phyloP scores from a whole-genome alignment of 2,329 filamentous ascomycete species.

The Endoconidiophora laricicola region DNA sequence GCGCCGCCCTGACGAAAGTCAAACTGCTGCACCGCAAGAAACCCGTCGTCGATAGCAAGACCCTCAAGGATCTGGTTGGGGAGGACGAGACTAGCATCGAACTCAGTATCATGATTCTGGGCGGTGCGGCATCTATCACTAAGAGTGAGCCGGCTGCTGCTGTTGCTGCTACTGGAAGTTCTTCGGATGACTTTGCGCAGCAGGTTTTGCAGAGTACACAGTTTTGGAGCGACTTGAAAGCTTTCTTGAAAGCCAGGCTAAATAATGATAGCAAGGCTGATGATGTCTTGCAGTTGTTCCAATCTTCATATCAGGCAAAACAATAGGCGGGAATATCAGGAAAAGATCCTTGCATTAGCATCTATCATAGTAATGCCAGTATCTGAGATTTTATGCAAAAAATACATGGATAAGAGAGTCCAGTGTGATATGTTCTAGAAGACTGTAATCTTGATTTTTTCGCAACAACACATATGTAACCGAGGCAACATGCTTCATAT shows the following conservation, averaged over 20 bases:
- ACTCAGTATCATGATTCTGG: conserved; percentile 77
- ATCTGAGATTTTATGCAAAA: too few relatives aligned
- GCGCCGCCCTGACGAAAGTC: conserved; percentile 58
- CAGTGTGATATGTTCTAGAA: too few relatives aligned
- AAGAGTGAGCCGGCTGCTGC: conserved; percentile 20
- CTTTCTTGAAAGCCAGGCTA: conserved; percentile 63
- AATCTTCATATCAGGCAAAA: conserved; percentile 47
- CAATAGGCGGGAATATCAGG: conserved; percentile 13
- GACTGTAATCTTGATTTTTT: too few relatives aligned
- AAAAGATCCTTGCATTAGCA: too few relatives aligned
- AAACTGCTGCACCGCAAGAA: conserved; percentile 80
- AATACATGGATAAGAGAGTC: too few relatives aligned
- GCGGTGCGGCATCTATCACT: conserved; percentile 37
- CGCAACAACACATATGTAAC: too few relatives aligned
- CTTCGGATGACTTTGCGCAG: conserved; percentile 28
- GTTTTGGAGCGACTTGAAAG: conserved; percentile 78
- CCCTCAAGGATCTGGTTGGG: conserved; percentile 53
- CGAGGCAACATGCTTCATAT: neutral
- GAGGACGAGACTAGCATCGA: conserved; percentile 44
- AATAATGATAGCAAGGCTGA: conserved; percentile 51
- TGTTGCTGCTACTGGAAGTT: conserved; percentile 13
- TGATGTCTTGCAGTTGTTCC: conserved; percentile 51
- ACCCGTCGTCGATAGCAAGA: conserved; percentile 61
- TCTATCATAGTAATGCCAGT: too few relatives aligned
- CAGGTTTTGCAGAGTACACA: conserved; percentile 47